Evolutionary conservation across 768 basidiomycete species (phyloP), one percentile per base, ranked within the genome.

Genomic region (Calocera viscosa): DNA sequence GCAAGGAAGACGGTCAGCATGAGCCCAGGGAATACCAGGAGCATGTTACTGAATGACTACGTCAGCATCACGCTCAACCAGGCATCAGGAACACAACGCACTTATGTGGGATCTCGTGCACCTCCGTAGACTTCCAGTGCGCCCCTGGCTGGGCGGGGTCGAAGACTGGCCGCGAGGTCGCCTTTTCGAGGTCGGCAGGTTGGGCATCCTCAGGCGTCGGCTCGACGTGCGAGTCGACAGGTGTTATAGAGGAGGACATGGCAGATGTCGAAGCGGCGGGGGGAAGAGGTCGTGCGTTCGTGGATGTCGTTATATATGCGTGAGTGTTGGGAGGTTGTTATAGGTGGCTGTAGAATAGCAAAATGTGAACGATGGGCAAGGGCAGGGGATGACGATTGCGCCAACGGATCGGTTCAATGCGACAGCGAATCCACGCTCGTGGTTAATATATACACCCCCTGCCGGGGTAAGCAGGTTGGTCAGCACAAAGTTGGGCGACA

Each of bases 1-100:
- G 83, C 80, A 30, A 73, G n/a, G 32, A 72, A 70, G 26, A 67
- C 67, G 2, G 60, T 64, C 0, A 72, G 49, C 12, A 68, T 64
- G n/a, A 65, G 38, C 5, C 38, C 12, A 40, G 68, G 70, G 32
- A 70, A 67, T 32, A 70, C 68, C 22, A 70, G 47, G 22, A 64
- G 49, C 39, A 70, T 64, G 64, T 70, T 68, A 41, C 69, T 69
- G 66, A 14, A 66, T n/a, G 30, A 22, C 11, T 10, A 11, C 1
- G 47, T 7, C 66, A 33, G 49, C 30, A 26, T 32, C 30, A 32
- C 10, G 26, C 14, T 32, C 66, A 63, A 60, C 49, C 26, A 67
- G n/a, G 30, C 26, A 66, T 32, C 19, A 12, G n/a, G 66, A 60
- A 66, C 22, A 8, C 3, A 17, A 66, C 53, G 24, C 63, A 67